Percentiles rank a stretch among this genome's conserved stretches.
Conservation (phyloP, 345 rosid genomes). For the Turnera subulata region DNA sequence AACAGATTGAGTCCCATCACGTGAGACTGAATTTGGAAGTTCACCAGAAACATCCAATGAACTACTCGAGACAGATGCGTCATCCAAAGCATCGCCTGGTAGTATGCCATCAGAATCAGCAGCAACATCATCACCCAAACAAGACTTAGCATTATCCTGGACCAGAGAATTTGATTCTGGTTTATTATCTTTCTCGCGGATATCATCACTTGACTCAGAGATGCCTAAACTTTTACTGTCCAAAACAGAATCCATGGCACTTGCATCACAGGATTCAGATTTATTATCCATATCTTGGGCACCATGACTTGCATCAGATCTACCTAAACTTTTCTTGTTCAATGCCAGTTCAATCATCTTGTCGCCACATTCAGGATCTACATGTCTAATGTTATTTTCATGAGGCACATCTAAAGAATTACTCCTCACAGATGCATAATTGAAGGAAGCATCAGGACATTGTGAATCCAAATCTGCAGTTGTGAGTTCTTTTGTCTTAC, state of each 20-base stretch:
- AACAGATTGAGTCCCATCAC: conserved; percentile 20
- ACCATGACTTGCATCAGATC: conserved; percentile 4
- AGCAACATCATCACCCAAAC: conserved; percentile 1
- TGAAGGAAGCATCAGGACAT: conserved; percentile 15
- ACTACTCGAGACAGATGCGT: neutral
- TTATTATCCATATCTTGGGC: conserved; percentile 11
- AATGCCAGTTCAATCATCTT: conserved; percentile 16
- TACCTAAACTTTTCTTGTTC: conserved; percentile 7
- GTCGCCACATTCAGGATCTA: conserved; percentile 20
- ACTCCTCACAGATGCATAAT: conserved; percentile 18
- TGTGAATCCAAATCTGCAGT: conserved; percentile 27
- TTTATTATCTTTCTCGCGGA: too few relatives aligned
- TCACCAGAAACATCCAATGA: conserved; percentile 27
- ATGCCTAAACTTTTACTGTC: too few relatives aligned
- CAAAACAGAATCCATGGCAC: neutral
- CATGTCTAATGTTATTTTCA: conserved; percentile 11
- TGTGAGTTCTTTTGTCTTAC: conserved; percentile 22
- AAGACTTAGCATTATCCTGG: too few relatives aligned
- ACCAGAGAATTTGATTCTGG: too few relatives aligned
- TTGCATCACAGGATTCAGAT: neutral
- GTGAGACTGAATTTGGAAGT: conserved; percentile 16
- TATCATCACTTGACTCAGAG: too few relatives aligned
- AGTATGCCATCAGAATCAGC: neutral
- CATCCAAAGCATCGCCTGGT: conserved; percentile 3
- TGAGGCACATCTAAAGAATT: conserved; percentile 24